Conservation (phyloP, 2,329 filamentous ascomycete genomes). For the Macrophomina pseudophaseolina region DNA sequence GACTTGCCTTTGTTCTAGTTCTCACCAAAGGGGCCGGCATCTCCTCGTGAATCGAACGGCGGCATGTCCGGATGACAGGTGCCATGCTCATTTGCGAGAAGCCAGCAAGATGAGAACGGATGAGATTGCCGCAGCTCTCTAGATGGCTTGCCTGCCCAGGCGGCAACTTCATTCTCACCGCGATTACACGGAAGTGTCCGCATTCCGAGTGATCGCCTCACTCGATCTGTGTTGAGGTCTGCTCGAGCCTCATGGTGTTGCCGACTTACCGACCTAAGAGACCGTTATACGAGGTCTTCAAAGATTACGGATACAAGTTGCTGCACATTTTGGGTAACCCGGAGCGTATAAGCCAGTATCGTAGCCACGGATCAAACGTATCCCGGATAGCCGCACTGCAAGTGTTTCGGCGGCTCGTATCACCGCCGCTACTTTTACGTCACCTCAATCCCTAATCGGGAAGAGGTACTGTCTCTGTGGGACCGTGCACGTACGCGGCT, state of each 20-base stretch:
- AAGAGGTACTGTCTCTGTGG: neutral
- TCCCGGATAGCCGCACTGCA: neutral
- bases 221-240: no score
- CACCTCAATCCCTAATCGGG: neutral
- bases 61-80: neutral
- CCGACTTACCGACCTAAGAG: neutral
- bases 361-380: neutral
- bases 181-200: no score
- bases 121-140: neutral
- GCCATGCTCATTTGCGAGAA: neutral
- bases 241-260: neutral
- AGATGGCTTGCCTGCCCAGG: no score
- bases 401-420: neutral
- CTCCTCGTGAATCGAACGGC: neutral
- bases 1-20: neutral
- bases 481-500: neutral
- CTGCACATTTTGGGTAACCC: neutral
- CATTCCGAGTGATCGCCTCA: no score
- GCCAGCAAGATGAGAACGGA: neutral
- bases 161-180: constrained; percentile 2
- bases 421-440: neutral
- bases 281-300: neutral
- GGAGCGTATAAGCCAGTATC: neutral
- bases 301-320: neutral
- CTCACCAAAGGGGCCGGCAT: neutral